phyloP scores from a whole-genome alignment of 2,329 filamentous ascomycete species.

The Fusarium sp. region DNA sequence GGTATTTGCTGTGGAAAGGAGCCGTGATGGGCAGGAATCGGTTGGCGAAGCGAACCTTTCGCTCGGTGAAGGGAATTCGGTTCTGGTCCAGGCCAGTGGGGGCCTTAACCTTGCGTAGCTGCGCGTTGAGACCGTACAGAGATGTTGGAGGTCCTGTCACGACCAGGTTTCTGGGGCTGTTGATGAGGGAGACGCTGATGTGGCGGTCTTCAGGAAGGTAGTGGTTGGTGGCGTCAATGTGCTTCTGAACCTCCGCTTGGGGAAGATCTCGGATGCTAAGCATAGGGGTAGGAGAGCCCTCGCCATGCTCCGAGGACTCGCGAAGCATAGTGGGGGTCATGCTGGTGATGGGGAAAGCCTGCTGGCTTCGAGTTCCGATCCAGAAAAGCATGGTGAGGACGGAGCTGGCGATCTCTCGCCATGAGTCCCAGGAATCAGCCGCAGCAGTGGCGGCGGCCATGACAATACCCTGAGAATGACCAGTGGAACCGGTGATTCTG shows the following conservation, averaged over 20 bases:
- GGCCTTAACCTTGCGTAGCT: constrained; percentile 95
- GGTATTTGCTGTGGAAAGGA: constrained; percentile 97
- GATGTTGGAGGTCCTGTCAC: constrained; percentile 96
- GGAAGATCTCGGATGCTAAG: constrained; percentile 95
- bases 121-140: constrained; percentile 93
- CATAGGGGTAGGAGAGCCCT: constrained; percentile 97
- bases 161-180: constrained; percentile 96
- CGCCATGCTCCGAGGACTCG: constrained; percentile 92
- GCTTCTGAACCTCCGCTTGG: constrained; percentile 87
- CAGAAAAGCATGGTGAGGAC: constrained; percentile 96
- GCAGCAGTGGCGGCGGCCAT: constrained; percentile 92
- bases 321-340: constrained; percentile 89
- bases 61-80: constrained; percentile 90
- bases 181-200: constrained; percentile 93
- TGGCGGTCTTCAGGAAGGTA: constrained; percentile 93
- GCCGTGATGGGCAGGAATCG: constrained; percentile 97
- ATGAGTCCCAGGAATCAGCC: constrained; percentile 92
- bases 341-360: constrained; percentile 95
- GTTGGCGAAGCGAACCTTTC: constrained; percentile 96
- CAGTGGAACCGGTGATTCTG: constrained; percentile 85
- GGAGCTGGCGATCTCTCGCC: constrained; percentile 78
- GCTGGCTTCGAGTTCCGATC: constrained; percentile 97
- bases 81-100: constrained; percentile 97
- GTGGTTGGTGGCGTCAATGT: constrained; percentile 96
- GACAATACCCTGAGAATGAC: constrained; percentile 96